These are phyloP conservation scores for maize (Zea mays) DNA, from an alignment of 176 grass and related monocot genomes.

Conservation along the genomic window DNA sequence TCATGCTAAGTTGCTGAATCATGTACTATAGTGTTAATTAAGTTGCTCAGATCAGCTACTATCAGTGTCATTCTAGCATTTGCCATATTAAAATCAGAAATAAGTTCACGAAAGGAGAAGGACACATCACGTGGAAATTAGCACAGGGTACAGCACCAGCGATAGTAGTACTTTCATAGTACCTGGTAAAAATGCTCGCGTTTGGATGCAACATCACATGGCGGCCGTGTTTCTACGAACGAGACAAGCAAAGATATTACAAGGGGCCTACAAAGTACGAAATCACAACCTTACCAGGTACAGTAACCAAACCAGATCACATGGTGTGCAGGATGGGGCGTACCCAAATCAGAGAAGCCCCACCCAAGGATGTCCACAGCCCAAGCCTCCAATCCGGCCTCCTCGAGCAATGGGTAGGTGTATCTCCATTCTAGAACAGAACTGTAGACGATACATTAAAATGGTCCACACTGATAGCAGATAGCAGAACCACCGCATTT, in stretches of 20 bases:
- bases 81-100: neutral
- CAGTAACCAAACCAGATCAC: constrained; percentile 10
- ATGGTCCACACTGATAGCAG: constrained; percentile 15
- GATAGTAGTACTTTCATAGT: neutral
- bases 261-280: constrained; percentile 2
- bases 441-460: constrained; percentile 56
- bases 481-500: neutral
- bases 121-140: neutral
- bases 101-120: neutral
- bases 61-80: neutral
- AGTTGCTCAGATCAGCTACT: neutral
- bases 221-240: constrained; percentile 58
- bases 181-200: constrained; percentile 92
- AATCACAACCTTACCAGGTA: constrained; percentile 23
- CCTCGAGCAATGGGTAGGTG: constrained; percentile 79
- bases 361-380: constrained; percentile 97
- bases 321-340: neutral
- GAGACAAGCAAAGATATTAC: constrained; percentile 26
- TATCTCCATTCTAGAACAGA: constrained; percentile 99
- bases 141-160: neutral
- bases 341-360: constrained; percentile 97
- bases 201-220: constrained; percentile 68
- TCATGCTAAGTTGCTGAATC: neutral
- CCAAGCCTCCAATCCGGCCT: constrained; percentile 84
- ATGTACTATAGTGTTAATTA: neutral